Conservation (phyloP, 2,329 filamentous ascomycete genomes). For the Beauveria varroae region DNA sequence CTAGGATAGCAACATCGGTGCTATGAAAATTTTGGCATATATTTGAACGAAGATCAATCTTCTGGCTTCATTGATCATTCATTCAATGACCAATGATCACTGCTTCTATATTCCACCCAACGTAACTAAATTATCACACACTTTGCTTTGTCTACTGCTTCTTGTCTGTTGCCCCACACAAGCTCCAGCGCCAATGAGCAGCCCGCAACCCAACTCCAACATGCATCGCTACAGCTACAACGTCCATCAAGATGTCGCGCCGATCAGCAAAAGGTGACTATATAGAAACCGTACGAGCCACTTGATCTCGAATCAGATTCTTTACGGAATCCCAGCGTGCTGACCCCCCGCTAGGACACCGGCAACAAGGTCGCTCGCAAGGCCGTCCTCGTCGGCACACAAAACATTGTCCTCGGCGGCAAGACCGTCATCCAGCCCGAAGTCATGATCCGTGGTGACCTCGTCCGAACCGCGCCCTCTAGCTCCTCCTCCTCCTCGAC, state of each 20-base stretch:
- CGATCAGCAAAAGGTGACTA: slow-evolving; percentile 83
- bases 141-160: too few species aligned
- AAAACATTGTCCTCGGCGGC: slow-evolving; percentile 95
- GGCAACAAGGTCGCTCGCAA: slow-evolving; percentile 97
- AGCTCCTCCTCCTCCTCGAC: slow-evolving; percentile 31
- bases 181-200: neutral
- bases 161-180: neutral
- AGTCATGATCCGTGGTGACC: slow-evolving; percentile 86
- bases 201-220: slow-evolving; percentile 7
- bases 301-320: neutral
- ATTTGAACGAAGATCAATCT: too few species aligned
- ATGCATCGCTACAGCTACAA: neutral
- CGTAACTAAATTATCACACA: too few species aligned
- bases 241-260: slow-evolving; percentile 55
- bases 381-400: slow-evolving; percentile 84
- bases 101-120: too few species aligned
- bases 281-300: slow-evolving; percentile 74
- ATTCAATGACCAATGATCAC: too few species aligned
- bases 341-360: slow-evolving; percentile 59
- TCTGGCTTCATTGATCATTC: too few species aligned
- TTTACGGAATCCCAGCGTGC: neutral
- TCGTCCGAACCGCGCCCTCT: slow-evolving; percentile 52
- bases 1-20: too few species aligned
- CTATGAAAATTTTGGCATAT: too few species aligned
- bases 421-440: slow-evolving; percentile 95